phyloP scores from a whole-genome alignment of 805 yeast species.

The Suhomyces sp. region DNA sequence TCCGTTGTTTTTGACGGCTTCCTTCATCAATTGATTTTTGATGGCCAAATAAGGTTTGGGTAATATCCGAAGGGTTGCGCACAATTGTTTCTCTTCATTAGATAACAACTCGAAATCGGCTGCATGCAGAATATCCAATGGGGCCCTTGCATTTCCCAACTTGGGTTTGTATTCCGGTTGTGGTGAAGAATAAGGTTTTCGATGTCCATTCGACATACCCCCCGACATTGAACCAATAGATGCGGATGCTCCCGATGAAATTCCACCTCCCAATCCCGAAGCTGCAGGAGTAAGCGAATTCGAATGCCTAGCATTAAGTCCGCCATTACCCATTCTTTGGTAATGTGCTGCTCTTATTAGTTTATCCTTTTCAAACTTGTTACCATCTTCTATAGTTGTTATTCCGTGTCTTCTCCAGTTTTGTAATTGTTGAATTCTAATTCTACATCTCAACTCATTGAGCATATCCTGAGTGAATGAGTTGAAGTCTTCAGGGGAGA shows the following conservation, averaged over 20 bases:
- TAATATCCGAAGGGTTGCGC: slow-evolving; percentile 76
- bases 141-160: slow-evolving; percentile 46
- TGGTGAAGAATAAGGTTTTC: slow-evolving; percentile 29
- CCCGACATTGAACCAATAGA: slow-evolving; percentile 1
- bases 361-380: slow-evolving; percentile 86
- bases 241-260: background rate
- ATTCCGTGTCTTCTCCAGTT: slow-evolving; percentile 92
- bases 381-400: slow-evolving; percentile 77
- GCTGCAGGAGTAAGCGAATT: slow-evolving; percentile 10
- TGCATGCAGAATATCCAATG: slow-evolving; percentile 71
- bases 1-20: slow-evolving; percentile 83
- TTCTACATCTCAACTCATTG: slow-evolving; percentile 74
- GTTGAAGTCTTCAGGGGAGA: slow-evolving; percentile 80
- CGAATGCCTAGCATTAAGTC: slow-evolving; percentile 24
- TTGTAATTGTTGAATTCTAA: slow-evolving; percentile 84
- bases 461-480: slow-evolving; percentile 70
- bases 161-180: slow-evolving; percentile 45
- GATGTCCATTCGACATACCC: slow-evolving; percentile 15
- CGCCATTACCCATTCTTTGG: slow-evolving; percentile 52
- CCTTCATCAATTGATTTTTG: slow-evolving; percentile 85
- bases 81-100: slow-evolving; percentile 83
- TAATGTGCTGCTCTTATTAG: slow-evolving; percentile 60
- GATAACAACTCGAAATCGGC: slow-evolving; percentile 81
- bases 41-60: slow-evolving; percentile 95
- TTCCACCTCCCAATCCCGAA: slow-evolving; percentile 3